phyloP scores from a whole-genome alignment of 192 early-diverging fungal species.

The Backusella parvicylindrica region DNA sequence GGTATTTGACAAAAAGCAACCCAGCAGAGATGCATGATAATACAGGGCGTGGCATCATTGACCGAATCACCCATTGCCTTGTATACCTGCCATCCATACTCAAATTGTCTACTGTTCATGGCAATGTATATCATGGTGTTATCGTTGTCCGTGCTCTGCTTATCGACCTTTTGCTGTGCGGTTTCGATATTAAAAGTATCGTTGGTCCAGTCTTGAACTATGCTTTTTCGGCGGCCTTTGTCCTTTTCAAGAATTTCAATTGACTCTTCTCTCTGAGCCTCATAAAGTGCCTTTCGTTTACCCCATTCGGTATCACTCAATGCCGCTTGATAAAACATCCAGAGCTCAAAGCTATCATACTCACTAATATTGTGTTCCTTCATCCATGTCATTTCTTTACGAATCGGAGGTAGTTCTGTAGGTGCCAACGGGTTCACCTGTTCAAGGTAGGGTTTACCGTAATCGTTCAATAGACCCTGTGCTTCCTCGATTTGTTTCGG shows the following conservation, averaged over 20 bases:
- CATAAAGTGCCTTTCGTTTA: not conserved
- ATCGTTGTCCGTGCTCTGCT: slow-evolving; percentile 9
- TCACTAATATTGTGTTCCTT: slow-evolving; percentile 11
- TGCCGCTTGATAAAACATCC: slow-evolving; percentile 20
- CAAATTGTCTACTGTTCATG: slow-evolving; percentile 14
- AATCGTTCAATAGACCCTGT: slow-evolving; percentile 14
- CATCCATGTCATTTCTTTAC: slow-evolving; percentile 21
- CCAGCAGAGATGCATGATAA: slow-evolving; percentile 22
- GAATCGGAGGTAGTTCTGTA: not conserved
- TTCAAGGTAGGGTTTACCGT: slow-evolving; percentile 17
- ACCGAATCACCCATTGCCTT: slow-evolving; percentile 10
- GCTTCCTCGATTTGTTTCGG: slow-evolving; percentile 13
- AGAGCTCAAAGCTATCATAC: slow-evolving; percentile 9
- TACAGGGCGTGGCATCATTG: slow-evolving; percentile 8
- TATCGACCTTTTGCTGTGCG: not conserved
- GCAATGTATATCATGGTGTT: slow-evolving; percentile 19
- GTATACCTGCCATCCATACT: slow-evolving; percentile 23
- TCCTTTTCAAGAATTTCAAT: not conserved
- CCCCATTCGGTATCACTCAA: slow-evolving; percentile 9
- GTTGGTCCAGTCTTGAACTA: not conserved
- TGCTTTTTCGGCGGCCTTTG: not conserved
- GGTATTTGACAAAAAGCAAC: slow-evolving; percentile 12
- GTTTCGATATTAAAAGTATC: not conserved
- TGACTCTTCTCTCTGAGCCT: not conserved
- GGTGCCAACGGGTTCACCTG: slow-evolving; percentile 13